Percentiles rank a stretch among this genome's conserved stretches.
phyloP scores from a whole-genome alignment of 768 basidiomycete genomes.

The Cystobasidium onofrii region DNA sequence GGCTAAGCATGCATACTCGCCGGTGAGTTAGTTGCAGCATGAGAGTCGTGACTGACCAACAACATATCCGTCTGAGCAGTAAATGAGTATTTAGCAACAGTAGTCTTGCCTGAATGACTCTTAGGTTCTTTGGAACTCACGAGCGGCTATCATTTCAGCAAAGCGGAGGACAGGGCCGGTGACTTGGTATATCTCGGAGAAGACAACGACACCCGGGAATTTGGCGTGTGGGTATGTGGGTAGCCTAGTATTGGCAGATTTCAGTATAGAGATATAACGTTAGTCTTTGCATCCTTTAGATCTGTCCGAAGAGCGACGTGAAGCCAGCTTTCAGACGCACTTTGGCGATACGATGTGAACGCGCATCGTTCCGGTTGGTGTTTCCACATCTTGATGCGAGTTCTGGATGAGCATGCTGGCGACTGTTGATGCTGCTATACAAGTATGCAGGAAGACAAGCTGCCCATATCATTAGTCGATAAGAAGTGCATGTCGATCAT shows the following conservation, averaged over 20 bases:
- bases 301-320: not conserved
- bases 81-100: not conserved
- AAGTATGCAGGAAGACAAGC: too few species aligned
- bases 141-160: slow-evolving; percentile 29
- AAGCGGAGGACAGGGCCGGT: slow-evolving; percentile 25
- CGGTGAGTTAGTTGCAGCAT: not conserved
- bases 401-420: slow-evolving; percentile 28
- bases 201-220: slow-evolving; percentile 27
- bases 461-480: too few species aligned
- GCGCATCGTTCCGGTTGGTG: slow-evolving; percentile 28
- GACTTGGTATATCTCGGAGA: slow-evolving; percentile 26
- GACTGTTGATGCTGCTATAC: not conserved
- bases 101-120: too few species aligned
- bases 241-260: too few species aligned
- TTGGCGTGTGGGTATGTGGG: slow-evolving; percentile 24
- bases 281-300: too few species aligned
- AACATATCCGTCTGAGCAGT: slow-evolving; percentile 18
- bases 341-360: slow-evolving; percentile 18
- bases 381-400: slow-evolving; percentile 22
- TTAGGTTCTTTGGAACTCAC: not conserved
- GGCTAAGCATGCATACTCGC: not conserved
- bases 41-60: not conserved
- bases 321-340: not conserved
- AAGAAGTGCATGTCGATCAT: not conserved
- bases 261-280: too few species aligned